Evolutionary conservation across 805 yeast species (phyloP), one percentile per base, ranked within the genome.

Genomic region (Wilhelminamyces savonicus): DNA sequence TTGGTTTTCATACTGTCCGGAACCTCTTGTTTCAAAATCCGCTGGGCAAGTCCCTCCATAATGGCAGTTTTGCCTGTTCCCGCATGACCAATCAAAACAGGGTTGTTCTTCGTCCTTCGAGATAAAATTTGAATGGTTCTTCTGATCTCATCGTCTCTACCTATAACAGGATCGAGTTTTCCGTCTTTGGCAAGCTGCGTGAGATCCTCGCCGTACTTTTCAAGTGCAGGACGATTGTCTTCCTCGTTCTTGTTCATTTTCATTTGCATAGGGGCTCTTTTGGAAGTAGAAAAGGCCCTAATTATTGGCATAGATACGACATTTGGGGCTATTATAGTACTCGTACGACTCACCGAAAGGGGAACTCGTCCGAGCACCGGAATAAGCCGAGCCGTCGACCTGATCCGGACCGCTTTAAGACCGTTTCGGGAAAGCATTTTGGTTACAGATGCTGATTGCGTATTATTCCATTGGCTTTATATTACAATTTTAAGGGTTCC

Each of bases 11-110:
- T 80, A 24, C 87, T 75, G 39, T 92, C 97, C 0, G 97, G 97
- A 1, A 90, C 98, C 51, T 88, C 95, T 9, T 90, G 90, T 33
- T 82, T 76, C 7, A 85, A 76, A 28, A 92, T 88, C 46, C 97
- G 66, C 56, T 92, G 97, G 0, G 97, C 97, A 23, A 92, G 65
- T 0, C 97, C 98, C 52, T 92, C 98, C 76, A 92, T 82, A 34
- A 92, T 77, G 5, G 97, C 94, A 0, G 97, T 92, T 56, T 90
- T 90, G 62, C 98, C 98, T 0, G 96, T 94, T 60, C 98, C 98
- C 1, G 98, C 98, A 43, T 83, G 77, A 39, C 98, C 98, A 24
- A 92, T 87, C 31, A 90, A 57, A 1, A 92, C 95, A 0, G 98
- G 98, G 49, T 90, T 90, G 54, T 92, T 92, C 57, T 90, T 90